These are phyloP conservation scores for Pholiota adiposa DNA, from an alignment of 1,284 basidiomycete genomes.

Conservation along the genomic window DNA sequence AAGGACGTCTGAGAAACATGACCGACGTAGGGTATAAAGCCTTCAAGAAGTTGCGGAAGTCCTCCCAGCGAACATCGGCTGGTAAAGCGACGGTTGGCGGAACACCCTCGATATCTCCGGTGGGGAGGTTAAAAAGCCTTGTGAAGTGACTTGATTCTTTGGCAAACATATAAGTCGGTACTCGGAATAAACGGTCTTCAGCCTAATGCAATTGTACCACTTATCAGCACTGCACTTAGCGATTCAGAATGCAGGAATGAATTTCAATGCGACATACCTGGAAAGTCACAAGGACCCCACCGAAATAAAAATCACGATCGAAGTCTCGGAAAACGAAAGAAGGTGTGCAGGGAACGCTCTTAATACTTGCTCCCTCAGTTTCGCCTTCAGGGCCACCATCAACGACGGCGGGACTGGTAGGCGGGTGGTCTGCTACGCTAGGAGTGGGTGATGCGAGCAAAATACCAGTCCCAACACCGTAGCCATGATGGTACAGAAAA, in stretches of 20 bases:
- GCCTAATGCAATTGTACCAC: background rate
- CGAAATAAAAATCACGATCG: background rate
- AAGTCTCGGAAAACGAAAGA: background rate
- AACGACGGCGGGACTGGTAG: no score
- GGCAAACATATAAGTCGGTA: conserved; percentile 21
- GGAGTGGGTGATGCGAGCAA: no score
- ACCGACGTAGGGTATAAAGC: conserved; percentile 3
- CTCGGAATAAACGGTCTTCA: conserved; percentile 19
- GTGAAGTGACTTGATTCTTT: conserved; percentile 22
- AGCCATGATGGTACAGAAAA: no score
- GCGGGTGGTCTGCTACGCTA: no score
- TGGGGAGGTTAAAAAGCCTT: conserved; percentile 16
- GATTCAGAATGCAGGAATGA: background rate
- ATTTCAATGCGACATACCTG: background rate
- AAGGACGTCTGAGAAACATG: background rate
- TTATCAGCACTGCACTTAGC: no score
- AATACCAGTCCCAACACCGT: no score
- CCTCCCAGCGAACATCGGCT: background rate
- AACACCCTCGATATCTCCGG: background rate
- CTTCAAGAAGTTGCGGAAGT: conserved; percentile 12
- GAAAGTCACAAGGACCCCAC: background rate
- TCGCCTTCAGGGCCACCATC: no score
- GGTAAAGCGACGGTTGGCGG: conserved; percentile 1
- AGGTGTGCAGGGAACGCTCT: no score
- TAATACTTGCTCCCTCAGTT: no score